phyloP scores from a whole-genome alignment of 768 basidiomycete genomes.

The Pleurotus giganteus region DNA sequence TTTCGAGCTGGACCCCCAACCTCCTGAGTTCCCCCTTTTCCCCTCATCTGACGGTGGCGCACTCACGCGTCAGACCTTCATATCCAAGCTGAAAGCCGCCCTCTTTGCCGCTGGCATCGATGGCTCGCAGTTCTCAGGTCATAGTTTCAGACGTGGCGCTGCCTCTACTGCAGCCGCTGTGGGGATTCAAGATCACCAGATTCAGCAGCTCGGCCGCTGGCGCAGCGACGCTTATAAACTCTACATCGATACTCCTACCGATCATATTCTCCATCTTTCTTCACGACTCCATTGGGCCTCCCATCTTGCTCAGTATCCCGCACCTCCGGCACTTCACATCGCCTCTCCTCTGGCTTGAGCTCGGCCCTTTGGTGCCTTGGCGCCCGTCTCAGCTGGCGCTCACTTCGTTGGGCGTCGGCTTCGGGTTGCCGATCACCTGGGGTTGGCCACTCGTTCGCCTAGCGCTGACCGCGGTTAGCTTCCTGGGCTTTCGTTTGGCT shows the following conservation, averaged over 20 bases:
- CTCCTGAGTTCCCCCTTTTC: too few species aligned
- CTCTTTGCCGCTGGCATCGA: background rate
- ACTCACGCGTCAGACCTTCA: background rate
- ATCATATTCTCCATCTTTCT: background rate
- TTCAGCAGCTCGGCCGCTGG: slow-evolving; percentile 8
- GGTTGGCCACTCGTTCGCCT: too few species aligned
- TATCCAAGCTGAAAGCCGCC: background rate
- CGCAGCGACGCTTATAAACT: slow-evolving; percentile 9
- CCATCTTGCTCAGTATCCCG: background rate
- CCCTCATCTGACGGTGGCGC: too few species aligned
- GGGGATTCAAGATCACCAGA: slow-evolving; percentile 4
- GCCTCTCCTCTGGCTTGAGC: background rate
- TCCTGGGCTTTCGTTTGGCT: too few species aligned
- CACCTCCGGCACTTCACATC: background rate
- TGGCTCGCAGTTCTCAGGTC: background rate
- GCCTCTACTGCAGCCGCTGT: background rate
- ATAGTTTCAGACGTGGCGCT: too few species aligned
- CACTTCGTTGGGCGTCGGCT: too few species aligned
- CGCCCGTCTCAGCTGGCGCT: too few species aligned
- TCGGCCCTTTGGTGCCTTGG: too few species aligned
- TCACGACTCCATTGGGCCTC: background rate
- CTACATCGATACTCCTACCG: slow-evolving; percentile 4
- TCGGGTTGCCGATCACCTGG: too few species aligned
- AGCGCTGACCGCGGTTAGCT: too few species aligned
- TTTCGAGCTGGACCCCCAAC: background rate